Base-by-base conservation (phyloP, 352 stramenopile genomes). In the Globisporangium paroecandrum region DNA sequence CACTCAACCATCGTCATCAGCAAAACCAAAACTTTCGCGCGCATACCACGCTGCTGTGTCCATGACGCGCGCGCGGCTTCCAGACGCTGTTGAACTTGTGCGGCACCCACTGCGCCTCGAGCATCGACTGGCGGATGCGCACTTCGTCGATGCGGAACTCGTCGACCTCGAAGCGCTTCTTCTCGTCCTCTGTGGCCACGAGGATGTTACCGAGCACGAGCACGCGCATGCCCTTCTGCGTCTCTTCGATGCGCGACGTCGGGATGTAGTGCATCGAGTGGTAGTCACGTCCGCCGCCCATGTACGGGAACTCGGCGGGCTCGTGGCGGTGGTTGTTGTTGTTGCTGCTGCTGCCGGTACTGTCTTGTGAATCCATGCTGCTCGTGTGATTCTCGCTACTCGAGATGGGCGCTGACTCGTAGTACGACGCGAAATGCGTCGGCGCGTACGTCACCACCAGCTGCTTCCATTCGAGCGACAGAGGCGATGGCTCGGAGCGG, bases 211-310 rank as follows among this genome's bases (percentile, higher is more conserved):
- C 84, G 13, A 92, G 46, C 13, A 92, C 77, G 32, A 92, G 75
- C 62, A 92, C 79, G 57, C 82, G 74, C 58, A 87, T 71, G 9
- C 82, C 84, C 12, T 60, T 64, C 9, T 55, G 47, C 5, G 36
- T 56, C 58, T 83, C 78, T 15, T 89, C 77, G 32, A 78, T 68
- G 4, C 22, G 60, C 18, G 73, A 65, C 22, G 72, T 65, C 36
- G 79, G 66, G 8, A 91, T 72, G 63, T 93, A 93, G 71, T 93
- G 85, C 82, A 93, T 91, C 12, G 79, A 79, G 71, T 90, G 82
- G 65, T 89, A 82, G 65, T 89, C 80, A 43, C 85, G 79, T 0
- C 69, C 71, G n/a, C 34, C 29, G 3, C 69, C 74, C 0, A 74
- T 38, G 13, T 76, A 58, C 27, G 62, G 49, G 12, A 70, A 53